Conservation (phyloP, 331 rosid genomes). For the Pyracantha coccinea region DNA sequence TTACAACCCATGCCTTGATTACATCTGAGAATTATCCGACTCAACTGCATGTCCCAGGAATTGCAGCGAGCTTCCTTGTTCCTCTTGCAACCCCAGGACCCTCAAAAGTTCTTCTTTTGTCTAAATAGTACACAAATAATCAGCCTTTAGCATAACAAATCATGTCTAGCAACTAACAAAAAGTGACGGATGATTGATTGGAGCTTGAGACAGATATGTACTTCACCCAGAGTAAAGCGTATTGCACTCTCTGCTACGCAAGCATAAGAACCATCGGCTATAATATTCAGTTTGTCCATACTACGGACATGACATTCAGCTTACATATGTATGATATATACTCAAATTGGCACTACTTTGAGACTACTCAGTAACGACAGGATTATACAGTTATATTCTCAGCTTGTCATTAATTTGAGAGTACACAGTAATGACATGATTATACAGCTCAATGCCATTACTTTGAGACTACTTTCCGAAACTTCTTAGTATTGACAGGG, state of each 20-base stretch:
- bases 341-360: too few species aligned
- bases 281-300: too few species aligned
- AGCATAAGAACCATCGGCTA: conserved; percentile 73
- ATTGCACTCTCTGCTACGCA: conserved; percentile 85
- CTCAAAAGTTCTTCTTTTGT: conserved; percentile 82
- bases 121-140: conserved; percentile 35
- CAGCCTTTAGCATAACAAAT: conserved; percentile 7
- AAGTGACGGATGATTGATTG: conserved; percentile 1
- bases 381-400: too few species aligned
- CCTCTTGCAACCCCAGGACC: conserved; percentile 90
- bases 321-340: too few species aligned
- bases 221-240: conserved; percentile 90
- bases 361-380: too few species aligned
- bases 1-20: background rate
- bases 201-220: conserved; percentile 28
- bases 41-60: conserved; percentile 7
- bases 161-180: background rate
- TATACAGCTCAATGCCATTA: too few species aligned
- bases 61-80: conserved; percentile 83
- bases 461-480: too few species aligned
- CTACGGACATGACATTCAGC: too few species aligned
- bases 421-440: too few species aligned
- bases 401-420: too few species aligned
- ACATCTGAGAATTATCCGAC: background rate
- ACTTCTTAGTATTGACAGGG: too few species aligned